Evolutionary conservation across 2,329 filamentous ascomycete species (phyloP).

Genomic region (Zelopaecilomyces penicillatus): DNA sequence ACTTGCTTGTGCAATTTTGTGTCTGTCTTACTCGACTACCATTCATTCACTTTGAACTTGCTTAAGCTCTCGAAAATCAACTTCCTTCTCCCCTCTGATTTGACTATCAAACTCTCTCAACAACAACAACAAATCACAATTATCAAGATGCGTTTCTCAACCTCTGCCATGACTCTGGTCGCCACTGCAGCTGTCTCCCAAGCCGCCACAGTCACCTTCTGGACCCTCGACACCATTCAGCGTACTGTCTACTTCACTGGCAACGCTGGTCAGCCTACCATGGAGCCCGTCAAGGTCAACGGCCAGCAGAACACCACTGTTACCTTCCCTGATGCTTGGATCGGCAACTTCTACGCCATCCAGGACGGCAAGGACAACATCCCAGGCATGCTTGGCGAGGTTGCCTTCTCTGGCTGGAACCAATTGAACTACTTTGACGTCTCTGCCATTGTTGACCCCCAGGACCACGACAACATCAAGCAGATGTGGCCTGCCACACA

Average conservation of each 20-base stretch:
- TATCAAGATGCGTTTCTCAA: constrained; percentile 47
- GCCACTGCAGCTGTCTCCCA: constrained; percentile 33
- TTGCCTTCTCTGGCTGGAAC: constrained; percentile 39
- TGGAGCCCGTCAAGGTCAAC: constrained; percentile 32
- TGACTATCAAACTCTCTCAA: constrained; percentile 7
- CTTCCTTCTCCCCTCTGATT: constrained; percentile 9
- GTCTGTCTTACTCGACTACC: not conserved
- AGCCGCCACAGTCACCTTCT: constrained; percentile 47
- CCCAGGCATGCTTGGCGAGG: constrained; percentile 46
- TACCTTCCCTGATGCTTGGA: constrained; percentile 34
- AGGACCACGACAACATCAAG: constrained; percentile 44
- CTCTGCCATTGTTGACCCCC: constrained; percentile 47
- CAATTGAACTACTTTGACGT: constrained; percentile 49
- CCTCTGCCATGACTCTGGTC: constrained; percentile 34
- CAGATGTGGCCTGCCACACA: constrained; percentile 39
- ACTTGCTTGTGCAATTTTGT: too few species aligned
- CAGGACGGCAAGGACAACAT: constrained; percentile 32
- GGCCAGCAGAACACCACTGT: constrained; percentile 31
- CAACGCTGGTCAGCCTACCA: constrained; percentile 26
- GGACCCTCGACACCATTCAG: constrained; percentile 44
- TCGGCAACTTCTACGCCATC: constrained; percentile 44
- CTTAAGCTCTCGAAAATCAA: constrained; percentile 15
- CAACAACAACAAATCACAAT: constrained; percentile 11
- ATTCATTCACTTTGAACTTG: not conserved
- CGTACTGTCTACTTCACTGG: constrained; percentile 45